Percentiles rank a stretch among this genome's conserved stretches.
These are phyloP conservation scores for Malus orientalis DNA, from an alignment of 306 rosid species.

Conservation along the genomic window DNA sequence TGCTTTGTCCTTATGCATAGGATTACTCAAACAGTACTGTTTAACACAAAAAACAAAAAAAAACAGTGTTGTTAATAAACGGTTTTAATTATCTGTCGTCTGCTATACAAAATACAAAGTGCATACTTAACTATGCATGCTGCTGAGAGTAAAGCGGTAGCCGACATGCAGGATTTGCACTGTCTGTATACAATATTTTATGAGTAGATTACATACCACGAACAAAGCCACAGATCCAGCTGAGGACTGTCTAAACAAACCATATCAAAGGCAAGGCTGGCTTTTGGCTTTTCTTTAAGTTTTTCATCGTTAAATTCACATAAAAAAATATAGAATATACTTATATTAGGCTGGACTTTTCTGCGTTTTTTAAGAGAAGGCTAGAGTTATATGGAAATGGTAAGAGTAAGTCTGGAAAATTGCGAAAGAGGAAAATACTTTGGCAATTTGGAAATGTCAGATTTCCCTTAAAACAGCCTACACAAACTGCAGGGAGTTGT, in stretches of 20 bases:
- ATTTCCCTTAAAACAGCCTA: conserved; percentile 12
- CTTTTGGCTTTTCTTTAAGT: neutral
- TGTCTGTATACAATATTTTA: neutral
- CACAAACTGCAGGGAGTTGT: conserved; percentile 16
- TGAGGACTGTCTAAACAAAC: neutral
- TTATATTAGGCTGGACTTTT: neutral
- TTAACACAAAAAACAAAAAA: neutral
- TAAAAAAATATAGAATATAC: neutral
- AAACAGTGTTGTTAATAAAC: neutral
- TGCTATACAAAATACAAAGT: neutral
- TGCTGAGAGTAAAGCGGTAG: neutral
- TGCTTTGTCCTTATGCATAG: neutral
- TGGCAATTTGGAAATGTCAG: conserved; percentile 23
- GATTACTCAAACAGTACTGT: neutral
- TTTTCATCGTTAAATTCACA: neutral
- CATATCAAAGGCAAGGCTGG: neutral
- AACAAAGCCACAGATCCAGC: neutral
- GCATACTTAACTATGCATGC: neutral
- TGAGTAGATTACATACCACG: neutral
- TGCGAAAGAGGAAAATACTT: neutral
- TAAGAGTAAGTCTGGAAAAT: conserved; percentile 14
- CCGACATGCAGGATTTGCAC: neutral
- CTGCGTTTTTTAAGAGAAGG: neutral
- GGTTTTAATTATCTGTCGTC: neutral
- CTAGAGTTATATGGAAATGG: conserved; percentile 8